A percentile compares a stretch with the other conserved stretches of the same genome.
These are phyloP conservation scores for Cercospora beticola DNA, from an alignment of 2,329 filamentous ascomycete genomes.

Conservation along the genomic window DNA sequence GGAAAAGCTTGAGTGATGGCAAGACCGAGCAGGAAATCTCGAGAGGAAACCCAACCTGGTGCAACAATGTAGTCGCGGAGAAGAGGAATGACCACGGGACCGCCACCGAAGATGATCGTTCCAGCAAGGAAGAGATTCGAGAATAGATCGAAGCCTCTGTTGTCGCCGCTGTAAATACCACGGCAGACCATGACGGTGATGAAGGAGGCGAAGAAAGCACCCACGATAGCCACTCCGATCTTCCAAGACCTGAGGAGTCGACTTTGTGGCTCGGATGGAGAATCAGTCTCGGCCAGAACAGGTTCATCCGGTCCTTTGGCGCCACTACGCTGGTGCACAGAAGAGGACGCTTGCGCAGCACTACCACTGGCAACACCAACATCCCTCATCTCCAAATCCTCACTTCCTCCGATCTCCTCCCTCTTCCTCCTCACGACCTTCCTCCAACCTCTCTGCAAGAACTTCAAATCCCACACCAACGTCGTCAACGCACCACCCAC, in stretches of 20 bases:
- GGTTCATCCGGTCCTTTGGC: not conserved
- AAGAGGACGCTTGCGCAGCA: not conserved
- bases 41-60: conserved; percentile 67
- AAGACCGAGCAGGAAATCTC: conserved; percentile 71
- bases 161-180: conserved; percentile 40
- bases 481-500: conserved; percentile 54
- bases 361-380: not conserved
- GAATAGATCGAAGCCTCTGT: conserved; percentile 61
- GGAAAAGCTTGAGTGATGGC: conserved; percentile 71
- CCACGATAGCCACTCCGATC: conserved; percentile 41
- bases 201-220: conserved; percentile 56
- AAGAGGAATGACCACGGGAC: conserved; percentile 48
- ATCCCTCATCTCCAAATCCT: not conserved
- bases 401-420: not conserved
- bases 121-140: conserved; percentile 72
- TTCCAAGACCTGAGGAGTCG: conserved; percentile 25
- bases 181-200: conserved; percentile 55
- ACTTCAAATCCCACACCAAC: conserved; percentile 54
- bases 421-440: not conserved
- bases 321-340: not conserved
- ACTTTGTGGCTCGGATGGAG: not conserved
- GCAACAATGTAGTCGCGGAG: conserved; percentile 54
- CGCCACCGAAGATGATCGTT: conserved; percentile 55
- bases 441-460: not conserved
- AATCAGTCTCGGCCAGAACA: not conserved